phyloP scores from a whole-genome alignment of 2,329 filamentous ascomycete species.

The Penicillium hordei region DNA sequence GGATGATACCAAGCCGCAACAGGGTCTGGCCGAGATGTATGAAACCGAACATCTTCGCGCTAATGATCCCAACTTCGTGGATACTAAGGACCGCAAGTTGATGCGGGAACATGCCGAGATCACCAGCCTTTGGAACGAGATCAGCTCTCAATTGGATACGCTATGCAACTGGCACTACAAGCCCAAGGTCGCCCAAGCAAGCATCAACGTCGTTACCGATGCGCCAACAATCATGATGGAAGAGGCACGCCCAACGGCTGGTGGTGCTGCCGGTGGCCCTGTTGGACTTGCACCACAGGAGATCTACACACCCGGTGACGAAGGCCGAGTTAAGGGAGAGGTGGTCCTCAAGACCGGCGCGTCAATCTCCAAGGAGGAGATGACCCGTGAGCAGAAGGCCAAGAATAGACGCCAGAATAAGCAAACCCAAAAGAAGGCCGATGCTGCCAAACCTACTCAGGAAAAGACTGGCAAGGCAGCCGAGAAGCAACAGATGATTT shows the following conservation, averaged over 20 bases:
- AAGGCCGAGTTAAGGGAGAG: conserved; percentile 63
- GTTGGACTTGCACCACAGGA: conserved; percentile 91
- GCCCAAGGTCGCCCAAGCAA: conserved; percentile 78
- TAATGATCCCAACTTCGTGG: conserved; percentile 76
- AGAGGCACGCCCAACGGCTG: conserved; percentile 83
- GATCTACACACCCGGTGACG: conserved; percentile 78
- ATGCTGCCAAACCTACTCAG: conserved; percentile 49
- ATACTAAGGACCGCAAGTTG: conserved; percentile 77
- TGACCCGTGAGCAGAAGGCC: conserved; percentile 81
- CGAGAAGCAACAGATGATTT: conserved; percentile 57
- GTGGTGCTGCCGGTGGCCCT: conserved; percentile 57
- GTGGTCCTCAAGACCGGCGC: conserved; percentile 75
- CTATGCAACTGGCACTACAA: conserved; percentile 95
- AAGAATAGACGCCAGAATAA: conserved; percentile 77
- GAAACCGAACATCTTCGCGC: conserved; percentile 85
- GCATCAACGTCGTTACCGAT: conserved; percentile 82
- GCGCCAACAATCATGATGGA: conserved; percentile 93
- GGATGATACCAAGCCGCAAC: conserved; percentile 81
- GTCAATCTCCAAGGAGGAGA: conserved; percentile 77
- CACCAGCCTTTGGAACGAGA: conserved; percentile 75
- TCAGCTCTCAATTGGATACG: conserved; percentile 78
- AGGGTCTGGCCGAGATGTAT: conserved; percentile 88
- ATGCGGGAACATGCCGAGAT: conserved; percentile 82
- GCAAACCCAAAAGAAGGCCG: conserved; percentile 71
- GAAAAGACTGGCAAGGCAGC: conserved; percentile 48